Evolutionary conservation across 495 filamentous ascomycete species (phyloP).

Genomic region (Apodospora peruviana): DNA sequence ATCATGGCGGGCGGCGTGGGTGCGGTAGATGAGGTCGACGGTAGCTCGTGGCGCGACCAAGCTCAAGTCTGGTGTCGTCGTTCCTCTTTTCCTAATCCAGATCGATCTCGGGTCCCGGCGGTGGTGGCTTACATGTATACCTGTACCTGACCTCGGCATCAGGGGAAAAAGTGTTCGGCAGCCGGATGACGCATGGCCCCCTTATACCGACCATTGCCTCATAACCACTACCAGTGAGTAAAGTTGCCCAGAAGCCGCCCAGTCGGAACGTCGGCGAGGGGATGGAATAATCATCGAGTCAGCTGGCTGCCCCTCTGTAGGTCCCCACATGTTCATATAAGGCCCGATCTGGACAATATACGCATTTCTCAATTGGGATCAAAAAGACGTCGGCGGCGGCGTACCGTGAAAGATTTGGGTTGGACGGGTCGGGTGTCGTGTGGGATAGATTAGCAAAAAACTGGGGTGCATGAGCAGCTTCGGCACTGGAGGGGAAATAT

Average conservation of each 20-base stretch:
- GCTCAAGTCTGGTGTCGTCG: no score
- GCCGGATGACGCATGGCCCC: no score
- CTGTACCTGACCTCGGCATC: no score
- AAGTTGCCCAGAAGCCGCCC: constrained; percentile 8
- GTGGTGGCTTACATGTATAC: no score
- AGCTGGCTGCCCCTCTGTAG: neutral
- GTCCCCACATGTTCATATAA: constrained; percentile 13
- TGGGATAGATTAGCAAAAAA: neutral
- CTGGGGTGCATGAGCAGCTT: constrained; percentile 3
- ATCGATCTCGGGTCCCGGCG: no score
- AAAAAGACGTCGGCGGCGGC: neutral
- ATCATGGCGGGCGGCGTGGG: neutral
- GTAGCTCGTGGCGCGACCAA: no score
- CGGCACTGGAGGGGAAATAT: neutral
- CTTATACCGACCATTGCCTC: neutral
- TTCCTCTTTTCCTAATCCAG: no score
- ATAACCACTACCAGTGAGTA: no score
- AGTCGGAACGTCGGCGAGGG: constrained; percentile 20
- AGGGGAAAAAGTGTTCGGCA: no score
- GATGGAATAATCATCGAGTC: constrained; percentile 2
- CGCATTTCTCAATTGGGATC: constrained; percentile 6
- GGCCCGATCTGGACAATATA: neutral
- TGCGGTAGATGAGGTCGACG: no score
- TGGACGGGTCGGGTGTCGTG: no score
- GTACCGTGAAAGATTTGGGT: neutral